Base-by-base conservation (phyloP, 2,329 filamentous ascomycete species). In the Emericellopsis cladophorae region DNA sequence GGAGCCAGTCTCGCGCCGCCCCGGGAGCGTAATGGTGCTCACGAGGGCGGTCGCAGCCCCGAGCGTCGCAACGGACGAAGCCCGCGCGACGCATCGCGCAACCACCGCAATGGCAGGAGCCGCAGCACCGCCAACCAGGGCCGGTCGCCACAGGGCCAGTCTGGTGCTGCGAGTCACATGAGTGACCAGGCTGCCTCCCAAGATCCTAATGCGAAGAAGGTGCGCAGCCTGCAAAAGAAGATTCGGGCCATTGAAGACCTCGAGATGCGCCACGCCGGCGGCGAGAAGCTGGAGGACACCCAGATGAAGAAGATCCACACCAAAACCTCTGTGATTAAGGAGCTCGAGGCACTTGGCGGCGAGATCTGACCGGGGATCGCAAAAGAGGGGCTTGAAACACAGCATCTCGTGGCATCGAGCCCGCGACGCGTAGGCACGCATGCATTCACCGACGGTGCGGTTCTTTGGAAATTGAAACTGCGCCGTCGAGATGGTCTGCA, bases 231-330 rank as follows among this genome's bases (percentile, higher is more conserved):
- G 46, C 74, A 95, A 59, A 98, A 98, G 76, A 98, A 98, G 74
- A 84, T 98, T 46, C 79, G 92, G 16, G 92, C 92, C 10, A 98
- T 98, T 56, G 92, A 98, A 57, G 92, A 98, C 59, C 68, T 98
- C 46, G 95, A 96, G 70, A 95, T 96, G 89, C 79, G 92, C 42
- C 79, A 89, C 49, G 92, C 90, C 3, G 81, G 83, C 29, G 90
- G 90, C 5, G 92, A 98, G 72, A 96, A 95, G 72, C 68, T 98
- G 45, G 92, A 98, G 66, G 90, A 95, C 56, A 98, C 92, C 26
- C 92, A 98, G 67, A 79, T 98, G 63, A 93, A 95, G 73, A 98
- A 98, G 75, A 98, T 98, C 52, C 76, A 78, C 42, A 96, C 88
- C 18, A 94, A 96, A 67, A 69, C 79, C 38, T 65, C 74, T 14